Conservation (phyloP, 495 filamentous ascomycete species). For the Margaritispora aquatica region DNA sequence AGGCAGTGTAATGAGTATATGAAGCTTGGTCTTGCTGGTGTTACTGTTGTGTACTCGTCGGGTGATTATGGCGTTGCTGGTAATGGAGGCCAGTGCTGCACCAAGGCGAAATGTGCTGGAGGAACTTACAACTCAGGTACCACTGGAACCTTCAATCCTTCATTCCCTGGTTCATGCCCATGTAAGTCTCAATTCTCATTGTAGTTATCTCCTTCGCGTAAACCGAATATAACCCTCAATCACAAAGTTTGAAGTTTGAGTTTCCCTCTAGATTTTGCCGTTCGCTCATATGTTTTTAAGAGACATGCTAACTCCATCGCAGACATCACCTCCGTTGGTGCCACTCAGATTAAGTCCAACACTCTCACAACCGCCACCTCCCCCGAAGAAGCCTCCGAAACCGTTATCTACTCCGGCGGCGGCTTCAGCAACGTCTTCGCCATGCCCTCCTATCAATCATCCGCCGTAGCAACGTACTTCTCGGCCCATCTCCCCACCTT, state of each 20-base stretch:
- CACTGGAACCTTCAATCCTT: slow-evolving; percentile 29
- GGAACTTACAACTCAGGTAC: slow-evolving; percentile 15
- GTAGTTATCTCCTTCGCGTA: too few relatives aligned
- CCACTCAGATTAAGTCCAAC: slow-evolving; percentile 29
- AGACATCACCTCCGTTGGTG: slow-evolving; percentile 41
- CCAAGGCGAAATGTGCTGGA: slow-evolving; percentile 21
- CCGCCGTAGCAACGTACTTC: slow-evolving; percentile 16
- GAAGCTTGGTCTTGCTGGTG: slow-evolving; percentile 38
- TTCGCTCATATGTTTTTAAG: too few relatives aligned
- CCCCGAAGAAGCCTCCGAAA: slow-evolving; percentile 20
- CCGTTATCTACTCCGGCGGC: slow-evolving; percentile 35
- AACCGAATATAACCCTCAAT: too few relatives aligned
- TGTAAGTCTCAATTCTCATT: too few relatives aligned
- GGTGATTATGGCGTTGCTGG: slow-evolving; percentile 37
- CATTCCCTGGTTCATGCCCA: slow-evolving; percentile 38
- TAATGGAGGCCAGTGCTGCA: slow-evolving; percentile 29
- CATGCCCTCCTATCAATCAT: slow-evolving; percentile 16
- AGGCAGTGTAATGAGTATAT: slow-evolving; percentile 24
- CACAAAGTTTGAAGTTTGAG: too few relatives aligned
- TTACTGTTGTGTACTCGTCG: slow-evolving; percentile 31
- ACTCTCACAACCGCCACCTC: slow-evolving; percentile 15
- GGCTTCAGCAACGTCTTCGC: slow-evolving; percentile 44
- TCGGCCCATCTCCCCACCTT: slow-evolving; percentile 16
- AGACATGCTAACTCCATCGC: too few relatives aligned
- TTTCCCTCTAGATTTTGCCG: too few relatives aligned